phyloP scores from a whole-genome alignment of 2,329 filamentous ascomycete species.

The Penicillium palitans region DNA sequence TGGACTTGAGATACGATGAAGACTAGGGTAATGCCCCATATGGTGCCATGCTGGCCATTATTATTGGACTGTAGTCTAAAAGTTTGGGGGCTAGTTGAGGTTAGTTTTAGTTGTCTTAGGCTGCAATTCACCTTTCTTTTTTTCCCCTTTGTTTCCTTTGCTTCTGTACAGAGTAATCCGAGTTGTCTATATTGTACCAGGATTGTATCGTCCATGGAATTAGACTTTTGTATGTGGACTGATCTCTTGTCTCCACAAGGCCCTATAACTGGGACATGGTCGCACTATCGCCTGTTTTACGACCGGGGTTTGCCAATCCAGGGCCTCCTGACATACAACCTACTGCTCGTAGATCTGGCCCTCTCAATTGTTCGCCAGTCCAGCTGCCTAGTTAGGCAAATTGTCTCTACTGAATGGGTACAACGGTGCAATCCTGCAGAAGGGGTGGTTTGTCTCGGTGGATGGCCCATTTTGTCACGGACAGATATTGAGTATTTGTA shows the following conservation, averaged over 20 bases:
- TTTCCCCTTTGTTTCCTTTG: not conserved
- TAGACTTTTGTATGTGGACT: slow-evolving; percentile 15
- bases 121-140: not conserved
- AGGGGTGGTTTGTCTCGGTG: not conserved
- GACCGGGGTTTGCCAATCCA: not conserved
- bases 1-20: slow-evolving; percentile 16
- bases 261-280: slow-evolving; percentile 14
- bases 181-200: not conserved
- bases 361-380: not conserved
- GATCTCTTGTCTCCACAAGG: slow-evolving; percentile 7
- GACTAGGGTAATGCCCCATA: slow-evolving; percentile 12
- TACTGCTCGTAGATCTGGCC: not conserved
- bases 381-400: not conserved
- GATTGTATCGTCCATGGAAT: not conserved
- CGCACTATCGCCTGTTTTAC: slow-evolving; percentile 19
- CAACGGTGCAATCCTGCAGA: not conserved
- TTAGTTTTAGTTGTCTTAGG: not conserved
- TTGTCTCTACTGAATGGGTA: not conserved
- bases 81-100: not conserved
- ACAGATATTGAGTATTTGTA: not conserved
- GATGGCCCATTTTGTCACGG: not conserved
- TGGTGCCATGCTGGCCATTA: slow-evolving; percentile 8
- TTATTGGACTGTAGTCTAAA: slow-evolving; percentile 2
- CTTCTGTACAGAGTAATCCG: not conserved
- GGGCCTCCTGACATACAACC: not conserved